phyloP scores from a whole-genome alignment of 139 green algal species.

The Eudorina sp. region DNA sequence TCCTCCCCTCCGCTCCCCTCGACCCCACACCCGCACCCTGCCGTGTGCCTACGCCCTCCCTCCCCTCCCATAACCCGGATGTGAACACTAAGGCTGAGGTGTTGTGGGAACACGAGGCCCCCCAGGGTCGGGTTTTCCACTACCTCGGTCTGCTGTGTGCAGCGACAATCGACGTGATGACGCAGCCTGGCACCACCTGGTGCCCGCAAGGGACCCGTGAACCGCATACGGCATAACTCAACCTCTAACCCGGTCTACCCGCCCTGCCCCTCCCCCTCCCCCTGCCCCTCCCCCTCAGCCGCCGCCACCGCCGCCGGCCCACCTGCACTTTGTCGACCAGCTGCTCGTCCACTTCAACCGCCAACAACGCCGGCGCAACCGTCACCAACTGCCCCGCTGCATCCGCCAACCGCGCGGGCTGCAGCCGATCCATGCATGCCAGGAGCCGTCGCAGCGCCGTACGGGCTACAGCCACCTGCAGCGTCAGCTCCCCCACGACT shows the following conservation, averaged over 20 bases:
- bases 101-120: too few species aligned
- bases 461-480: neutral
- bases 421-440: neutral
- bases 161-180: too few species aligned
- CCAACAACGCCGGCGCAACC: neutral
- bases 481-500: neutral
- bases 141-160: too few species aligned
- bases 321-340: neutral
- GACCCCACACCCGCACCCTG: too few species aligned
- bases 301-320: neutral
- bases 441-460: neutral
- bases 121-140: too few species aligned
- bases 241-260: neutral
- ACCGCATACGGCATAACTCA: too few species aligned
- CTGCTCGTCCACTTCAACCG: neutral
- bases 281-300: neutral
- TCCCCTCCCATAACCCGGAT: too few species aligned
- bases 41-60: too few species aligned
- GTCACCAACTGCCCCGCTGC: neutral
- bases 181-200: too few species aligned
- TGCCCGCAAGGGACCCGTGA: too few species aligned
- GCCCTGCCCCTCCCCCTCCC: neutral
- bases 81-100: too few species aligned
- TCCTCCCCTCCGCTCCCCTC: too few species aligned
- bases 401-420: conserved; percentile 17